Base-by-base conservation (phyloP, 2,329 filamentous ascomycete species). In the Pseudopyrenochaeta lycopersici region DNA sequence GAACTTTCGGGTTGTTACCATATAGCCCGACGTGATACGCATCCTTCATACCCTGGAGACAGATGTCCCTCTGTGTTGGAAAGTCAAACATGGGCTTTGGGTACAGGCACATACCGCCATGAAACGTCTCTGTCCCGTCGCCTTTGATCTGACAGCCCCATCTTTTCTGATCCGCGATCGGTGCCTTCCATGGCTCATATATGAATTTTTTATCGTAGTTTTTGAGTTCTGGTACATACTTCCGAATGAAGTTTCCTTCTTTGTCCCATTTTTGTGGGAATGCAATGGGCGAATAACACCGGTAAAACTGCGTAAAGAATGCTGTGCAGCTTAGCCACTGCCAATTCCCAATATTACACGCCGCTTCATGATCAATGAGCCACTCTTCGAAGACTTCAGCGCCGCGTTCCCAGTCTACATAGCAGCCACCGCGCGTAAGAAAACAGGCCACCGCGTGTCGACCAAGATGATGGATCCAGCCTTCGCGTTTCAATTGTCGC, bases 1-100 rank as follows among this genome's bases (percentile, higher is more conserved):
- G 67, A 2, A 90, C 87, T 62, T 77, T 81, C 6, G 81, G 71
- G 67, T 90, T 81, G 58, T 89, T 80, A 0, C 90, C 90, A 64
- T 88, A 82, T 20, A 92, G 66, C 0, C 85, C 85, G 1, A 89
- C 80, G 6, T 79, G 70, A 70, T 91, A 92, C 0, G 89, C 90
- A 40, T 82, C 81, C 78, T 91, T 92, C 84, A 92, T 87, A 0
- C 84, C 85, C 35, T 83, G 76, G 1, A 92, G 76, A 64, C 90
- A 92, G 2, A 84, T 76, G 6, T 82, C 79, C 46, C 88, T 82
- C 61, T 87, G 78, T 69, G 85, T 81, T 15, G 78, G 71, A 67
- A 92, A 93, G 73, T 92, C 89, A 69, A 93, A 90, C 84, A 92
- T 92, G 1, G 89, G 88, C 68, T 88, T 88, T 1, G 89, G 89